Conservation (phyloP, 2,329 filamentous ascomycete genomes). For the Aspergillus udagawae region DNA sequence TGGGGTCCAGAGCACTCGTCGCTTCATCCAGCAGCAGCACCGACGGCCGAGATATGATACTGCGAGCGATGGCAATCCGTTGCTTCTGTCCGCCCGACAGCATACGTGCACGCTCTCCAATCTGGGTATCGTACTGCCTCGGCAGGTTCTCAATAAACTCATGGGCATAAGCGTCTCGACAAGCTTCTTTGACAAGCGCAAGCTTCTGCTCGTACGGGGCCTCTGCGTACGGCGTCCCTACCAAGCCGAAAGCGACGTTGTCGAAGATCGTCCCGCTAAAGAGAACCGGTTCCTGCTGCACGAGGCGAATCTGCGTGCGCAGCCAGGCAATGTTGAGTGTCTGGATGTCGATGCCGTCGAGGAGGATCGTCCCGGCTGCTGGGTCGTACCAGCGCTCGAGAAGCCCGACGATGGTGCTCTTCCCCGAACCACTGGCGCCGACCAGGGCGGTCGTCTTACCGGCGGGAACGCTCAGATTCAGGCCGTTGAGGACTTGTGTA, state of each 20-base stretch:
- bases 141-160: slow-evolving; percentile 72
- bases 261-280: slow-evolving; percentile 78
- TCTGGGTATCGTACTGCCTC: slow-evolving; percentile 75
- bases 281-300: slow-evolving; percentile 67
- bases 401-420: slow-evolving; percentile 69
- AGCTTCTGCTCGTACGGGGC: slow-evolving; percentile 3
- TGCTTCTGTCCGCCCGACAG: slow-evolving; percentile 90
- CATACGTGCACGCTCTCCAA: slow-evolving; percentile 77
- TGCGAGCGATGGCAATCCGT: slow-evolving; percentile 78
- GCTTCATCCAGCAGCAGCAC: slow-evolving; percentile 86
- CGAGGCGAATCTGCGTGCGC: slow-evolving; percentile 14
- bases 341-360: slow-evolving; percentile 36
- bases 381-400: slow-evolving; percentile 69
- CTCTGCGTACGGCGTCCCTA: slow-evolving; percentile 39
- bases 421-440: slow-evolving; percentile 68
- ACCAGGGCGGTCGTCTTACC: slow-evolving; percentile 59
- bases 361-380: slow-evolving; percentile 26
- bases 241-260: slow-evolving; percentile 61
- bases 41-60: slow-evolving; percentile 76
- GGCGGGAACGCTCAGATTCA: slow-evolving; percentile 33
- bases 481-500: slow-evolving; percentile 30
- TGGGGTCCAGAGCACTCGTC: slow-evolving; percentile 80
- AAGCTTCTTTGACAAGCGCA: slow-evolving; percentile 6
- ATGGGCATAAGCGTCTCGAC: slow-evolving; percentile 56
- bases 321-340: slow-evolving; percentile 26